Percentiles rank a stretch among this genome's conserved stretches.
Evolutionary conservation across 106 monocot genomes (phyloP).

Genomic region (Narthecium ossifragum): DNA sequence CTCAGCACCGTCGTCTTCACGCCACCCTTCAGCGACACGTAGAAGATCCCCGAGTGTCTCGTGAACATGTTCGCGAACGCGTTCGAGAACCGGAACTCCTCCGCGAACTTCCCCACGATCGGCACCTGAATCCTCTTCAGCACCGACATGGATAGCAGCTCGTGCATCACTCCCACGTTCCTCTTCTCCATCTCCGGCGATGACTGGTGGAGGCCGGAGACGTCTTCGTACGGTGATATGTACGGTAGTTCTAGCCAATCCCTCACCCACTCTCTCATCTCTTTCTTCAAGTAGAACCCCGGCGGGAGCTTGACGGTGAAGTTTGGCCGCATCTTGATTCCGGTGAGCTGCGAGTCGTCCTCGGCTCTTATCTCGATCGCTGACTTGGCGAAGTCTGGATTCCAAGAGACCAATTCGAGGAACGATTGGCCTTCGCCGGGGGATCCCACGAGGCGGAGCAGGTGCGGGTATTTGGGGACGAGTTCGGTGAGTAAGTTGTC

Average conservation of each 20-base stretch:
- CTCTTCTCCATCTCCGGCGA: conserved; percentile 94
- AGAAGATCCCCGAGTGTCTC: conserved; percentile 85
- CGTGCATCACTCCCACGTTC: conserved; percentile 65
- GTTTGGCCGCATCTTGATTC: conserved; percentile 59
- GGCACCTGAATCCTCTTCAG: conserved; percentile 58
- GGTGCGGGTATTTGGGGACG: conserved; percentile 38
- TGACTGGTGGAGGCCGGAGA: conserved; percentile 34
- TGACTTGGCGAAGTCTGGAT: conserved; percentile 56
- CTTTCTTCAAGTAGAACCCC: conserved; percentile 68
- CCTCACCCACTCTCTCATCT: conserved; percentile 90
- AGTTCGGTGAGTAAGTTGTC: conserved; percentile 55
- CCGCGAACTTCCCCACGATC: conserved; percentile 62
- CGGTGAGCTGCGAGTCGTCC: conserved; percentile 47
- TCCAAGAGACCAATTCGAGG: conserved; percentile 61
- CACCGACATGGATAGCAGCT: conserved; percentile 64
- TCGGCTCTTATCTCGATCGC: conserved; percentile 49
- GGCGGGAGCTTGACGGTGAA: conserved; percentile 54
- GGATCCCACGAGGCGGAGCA: conserved; percentile 33
- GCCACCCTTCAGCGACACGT: conserved; percentile 85
- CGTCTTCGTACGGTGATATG: conserved; percentile 70
- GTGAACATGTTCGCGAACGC: conserved; percentile 63
- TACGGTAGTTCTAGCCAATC: conserved; percentile 93
- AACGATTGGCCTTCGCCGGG: conserved; percentile 31
- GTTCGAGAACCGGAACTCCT: conserved; percentile 78
- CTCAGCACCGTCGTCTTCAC: conserved; percentile 84